Percentiles rank a stretch among this genome's conserved stretches.
These are phyloP conservation scores for Aspergillus brasiliensis DNA, from an alignment of 2,329 filamentous ascomycete genomes.

Conservation along the genomic window DNA sequence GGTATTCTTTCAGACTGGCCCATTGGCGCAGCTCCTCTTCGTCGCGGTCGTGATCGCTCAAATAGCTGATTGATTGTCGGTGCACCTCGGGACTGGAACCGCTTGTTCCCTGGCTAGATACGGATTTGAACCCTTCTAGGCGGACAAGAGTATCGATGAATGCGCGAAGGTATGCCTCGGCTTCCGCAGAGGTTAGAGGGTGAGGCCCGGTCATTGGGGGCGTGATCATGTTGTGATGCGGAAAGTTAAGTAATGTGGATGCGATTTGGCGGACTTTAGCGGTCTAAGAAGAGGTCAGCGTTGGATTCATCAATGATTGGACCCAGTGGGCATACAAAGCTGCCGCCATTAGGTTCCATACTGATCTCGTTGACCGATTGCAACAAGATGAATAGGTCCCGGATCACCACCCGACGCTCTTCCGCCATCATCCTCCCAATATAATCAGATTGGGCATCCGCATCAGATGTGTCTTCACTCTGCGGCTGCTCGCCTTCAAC, in stretches of 20 bases:
- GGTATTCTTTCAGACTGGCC: constrained; percentile 78
- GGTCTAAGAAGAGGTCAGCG: constrained; percentile 51
- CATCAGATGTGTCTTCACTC: constrained; percentile 32
- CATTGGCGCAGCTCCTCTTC: constrained; percentile 75
- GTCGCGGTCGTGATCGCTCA: constrained; percentile 60
- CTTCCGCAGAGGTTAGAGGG: constrained; percentile 48
- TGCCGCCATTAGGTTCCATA: constrained; percentile 72
- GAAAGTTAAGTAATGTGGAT: constrained; percentile 71
- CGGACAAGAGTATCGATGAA: constrained; percentile 76
- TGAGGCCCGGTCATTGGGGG: constrained; percentile 31
- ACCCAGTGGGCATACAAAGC: constrained; percentile 56
- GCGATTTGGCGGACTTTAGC: constrained; percentile 85
- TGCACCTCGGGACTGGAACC: constrained; percentile 34
- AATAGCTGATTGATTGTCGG: constrained; percentile 38
- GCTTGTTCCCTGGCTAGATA: constrained; percentile 21
- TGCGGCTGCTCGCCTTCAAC: constrained; percentile 22
- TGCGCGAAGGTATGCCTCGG: constrained; percentile 70
- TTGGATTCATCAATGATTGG: background rate
- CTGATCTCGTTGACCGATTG: constrained; percentile 79
- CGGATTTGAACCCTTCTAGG: constrained; percentile 62
- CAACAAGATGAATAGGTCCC: constrained; percentile 74
- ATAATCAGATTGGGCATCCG: constrained; percentile 46
- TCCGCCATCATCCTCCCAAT: constrained; percentile 67
- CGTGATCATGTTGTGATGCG: constrained; percentile 35
- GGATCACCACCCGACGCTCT: constrained; percentile 80